Base-by-base conservation (phyloP, 2,329 filamentous ascomycete species). In the Aspergillus floridensis region DNA sequence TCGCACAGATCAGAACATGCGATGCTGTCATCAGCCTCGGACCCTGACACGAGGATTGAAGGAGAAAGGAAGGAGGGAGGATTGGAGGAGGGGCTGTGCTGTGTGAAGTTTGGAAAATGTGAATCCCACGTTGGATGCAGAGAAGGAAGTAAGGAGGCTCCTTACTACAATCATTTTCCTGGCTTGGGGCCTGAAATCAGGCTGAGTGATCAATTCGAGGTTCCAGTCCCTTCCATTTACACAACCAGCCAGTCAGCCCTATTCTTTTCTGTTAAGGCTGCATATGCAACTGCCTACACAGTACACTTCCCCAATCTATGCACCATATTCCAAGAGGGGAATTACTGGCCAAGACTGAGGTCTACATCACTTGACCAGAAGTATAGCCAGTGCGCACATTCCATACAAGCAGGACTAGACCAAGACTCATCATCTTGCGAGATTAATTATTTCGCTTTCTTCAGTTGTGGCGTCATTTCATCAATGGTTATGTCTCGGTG, bases 401-500 rank as follows among this genome's bases (percentile, higher is more conserved):
- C 52, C 35, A 54, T 46, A 29, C 49, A 47, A 47, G 52, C 24
- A 32, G 38, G 22, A n/a, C 16, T 44, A 6, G 38, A 16, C 38
- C 38, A 44, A 44, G 38, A 44, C 8, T 44, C 16, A 44, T 44
- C 7, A 29, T 44, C 32, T 44, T 7, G 16, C 6, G 38, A 16
- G 16, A 44, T 44, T 44, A 19, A 35, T 44, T 2, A n/a, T 44
- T 44, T 44, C 38, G n/a, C 14, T 44, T 44, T 14, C 35, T 41
- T 12, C 16, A 44, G 14, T 12, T 35, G 16, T 44, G 38, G 38
- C 38, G 38, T 44, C 35, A 55, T 57, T 35, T 35, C 46, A 53
- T 65, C 58, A 81, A 63, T 81, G 79, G 59, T 81, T 81, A 63
- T 82, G 77, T 48, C 78, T 71, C 5, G 76, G 78, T 8, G 70